Evolutionary conservation across 192 early-diverging fungal genomes (phyloP), one percentile per base, ranked within the genome.

Genomic region (Coemansia sp.): DNA sequence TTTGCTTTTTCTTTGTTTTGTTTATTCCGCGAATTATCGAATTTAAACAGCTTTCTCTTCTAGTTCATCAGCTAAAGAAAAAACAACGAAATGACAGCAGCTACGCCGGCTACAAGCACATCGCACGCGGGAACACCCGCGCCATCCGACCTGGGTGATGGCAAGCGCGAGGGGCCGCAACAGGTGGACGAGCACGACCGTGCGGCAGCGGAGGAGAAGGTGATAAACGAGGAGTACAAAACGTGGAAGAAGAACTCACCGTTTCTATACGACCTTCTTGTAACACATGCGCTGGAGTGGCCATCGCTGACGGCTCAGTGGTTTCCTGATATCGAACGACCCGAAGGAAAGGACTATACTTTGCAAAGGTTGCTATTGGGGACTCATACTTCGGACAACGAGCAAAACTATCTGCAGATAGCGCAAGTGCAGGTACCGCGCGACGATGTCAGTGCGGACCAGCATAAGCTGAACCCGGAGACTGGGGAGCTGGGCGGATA

Each of bases 171-270:
- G 44, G 19, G 58, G 11, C 64, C 65, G 30, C 57, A 56, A 22
- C 70, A 65, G 50, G 62, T 59, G 22, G 70, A 79, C 41, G 74
- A 79, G 61, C 74, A 67, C 41, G 74, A 77, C 44, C 60, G 57
- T 42, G 78, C 68, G 25, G 75, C 72, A 1, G 72, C 72, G 20
- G 81, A 90, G 61, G 94, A 95, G 64, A 96, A 93, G 67, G 75
- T 93, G 27, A 92, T 95, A 55, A 95, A 95, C 68, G 94, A 95
- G 79, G 95, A 97, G 68, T 96, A 98, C 82, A 98, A 98, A 82
- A 93, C 93, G 57, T 99, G 97, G 97, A 99, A 99, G 73, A 99
- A 99, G 84, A 99, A 99, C 83, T 91, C 91, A 14, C 97, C 97
- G 33, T 99, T 99, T 67, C 87, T 99, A 22, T 99, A 99, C 74